Evolutionary conservation across 1,284 basidiomycete genomes (phyloP).

Genomic region (Malassezia obtusa): DNA sequence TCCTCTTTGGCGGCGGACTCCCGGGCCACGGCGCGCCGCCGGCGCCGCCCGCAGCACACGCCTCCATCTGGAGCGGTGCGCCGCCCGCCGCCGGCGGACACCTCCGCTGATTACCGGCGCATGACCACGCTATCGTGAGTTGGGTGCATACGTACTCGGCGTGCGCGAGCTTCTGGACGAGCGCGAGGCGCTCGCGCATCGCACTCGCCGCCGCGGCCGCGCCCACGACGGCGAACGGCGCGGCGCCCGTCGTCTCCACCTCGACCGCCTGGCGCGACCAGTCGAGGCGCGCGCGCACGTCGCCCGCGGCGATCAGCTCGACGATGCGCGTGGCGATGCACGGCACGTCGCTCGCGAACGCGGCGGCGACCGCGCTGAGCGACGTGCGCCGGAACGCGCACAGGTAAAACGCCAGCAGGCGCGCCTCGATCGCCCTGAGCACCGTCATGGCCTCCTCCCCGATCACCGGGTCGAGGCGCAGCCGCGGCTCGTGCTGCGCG

Average conservation of each 20-base stretch:
- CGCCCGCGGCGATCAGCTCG: background rate
- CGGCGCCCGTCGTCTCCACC: background rate
- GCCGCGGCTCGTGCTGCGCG: constrained; percentile 56
- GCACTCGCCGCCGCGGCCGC: background rate
- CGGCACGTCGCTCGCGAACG: constrained; percentile 62
- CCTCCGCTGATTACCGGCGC: background rate
- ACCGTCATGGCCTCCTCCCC: constrained; percentile 50
- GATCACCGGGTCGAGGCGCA: constrained; percentile 66
- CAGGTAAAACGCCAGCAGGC: constrained; percentile 57
- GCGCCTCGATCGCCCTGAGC: constrained; percentile 49
- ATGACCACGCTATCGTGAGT: background rate
- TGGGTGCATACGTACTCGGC: background rate
- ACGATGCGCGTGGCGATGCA: background rate
- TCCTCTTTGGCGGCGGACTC: background rate
- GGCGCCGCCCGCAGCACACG: no score
- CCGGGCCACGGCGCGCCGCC: background rate
- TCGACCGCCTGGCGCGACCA: background rate
- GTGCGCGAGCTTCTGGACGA: background rate
- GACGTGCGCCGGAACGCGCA: constrained; percentile 70
- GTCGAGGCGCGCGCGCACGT: constrained; percentile 1
- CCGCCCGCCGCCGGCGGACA: background rate
- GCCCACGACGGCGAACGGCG: background rate
- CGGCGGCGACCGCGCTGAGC: constrained; percentile 65
- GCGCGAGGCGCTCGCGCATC: background rate
- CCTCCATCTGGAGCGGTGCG: no score